Base-by-base conservation (phyloP, 164 flowering plant species). In the Nymphaea thermarum region DNA sequence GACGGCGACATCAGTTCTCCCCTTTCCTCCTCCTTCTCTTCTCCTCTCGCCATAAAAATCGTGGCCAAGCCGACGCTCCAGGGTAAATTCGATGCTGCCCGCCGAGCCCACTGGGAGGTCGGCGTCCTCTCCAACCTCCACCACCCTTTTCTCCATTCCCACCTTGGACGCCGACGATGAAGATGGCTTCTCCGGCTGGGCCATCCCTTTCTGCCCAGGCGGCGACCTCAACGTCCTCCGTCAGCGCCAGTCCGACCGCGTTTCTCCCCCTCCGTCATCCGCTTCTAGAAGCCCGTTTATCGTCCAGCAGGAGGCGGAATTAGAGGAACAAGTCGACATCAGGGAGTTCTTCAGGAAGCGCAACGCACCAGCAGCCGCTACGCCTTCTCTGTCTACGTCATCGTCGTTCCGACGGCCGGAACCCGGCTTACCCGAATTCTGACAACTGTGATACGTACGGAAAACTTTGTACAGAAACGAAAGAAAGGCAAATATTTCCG, bases 161-260 rank as follows among this genome's bases (percentile, higher is more conserved):
- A 74, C 80, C 42, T 43, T 77, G 47, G 78, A 83, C 11, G 71
- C 80, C 42, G 44, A 76, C 4, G 95, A 89, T 43, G 77, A 82
- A 6, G 70, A 68, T 2, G 12, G 41, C 42, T 73, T 83, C 71
- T 63, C 90, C 11, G 93, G 84, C 36, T 94, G 93, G 93, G 97
- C 91, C 14, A 76, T 86, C n/a, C 96, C 97, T 0, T 90, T 72
- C 75, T 94, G 97, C 74, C 77, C 93, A 18, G 99, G 96, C 61
- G 93, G 95, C 41, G 96, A 91, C 72, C 93, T 94, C 43, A 91
- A 90, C 72, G 87, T 74, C 59, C 95, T 94, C 79, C 97, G 97
- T 7, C 67, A 86, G 80, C 79, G 69, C 17, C 93, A 84, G 55
- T 75, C 66, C 73, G 93, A 91, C 75, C 81, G 78, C 45, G 81